Base-by-base conservation (phyloP, 1,284 basidiomycete genomes). In the Gomphus bonarii region DNA sequence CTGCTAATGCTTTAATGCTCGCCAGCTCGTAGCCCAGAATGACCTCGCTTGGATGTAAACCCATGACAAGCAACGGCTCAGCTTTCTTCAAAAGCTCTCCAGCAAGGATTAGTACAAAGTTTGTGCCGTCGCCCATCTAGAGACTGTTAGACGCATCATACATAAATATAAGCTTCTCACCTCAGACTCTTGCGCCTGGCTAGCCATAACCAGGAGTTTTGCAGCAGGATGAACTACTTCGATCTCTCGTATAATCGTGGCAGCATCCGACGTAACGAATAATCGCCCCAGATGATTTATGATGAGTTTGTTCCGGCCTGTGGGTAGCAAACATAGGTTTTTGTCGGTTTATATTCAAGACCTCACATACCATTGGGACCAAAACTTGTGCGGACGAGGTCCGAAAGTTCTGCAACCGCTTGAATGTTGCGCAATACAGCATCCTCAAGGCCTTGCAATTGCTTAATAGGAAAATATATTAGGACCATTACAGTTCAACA, bases 221-320 rank as follows among this genome's bases (percentile, higher is more conserved):
- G 94, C 97, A 5, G 95, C 95, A 0, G 97, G 97, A 71, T 99
- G 97, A 30, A 98, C 92, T 52, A 99, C 93, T 69, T 99, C 97
- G 69, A 98, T 85, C 74, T 99, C 97, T 62, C 90, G 83, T 68
- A 99, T 95, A 73, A 99, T 99, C 58, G 97, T 99, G 10, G 97
- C 97, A 8, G 97, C 95, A 80, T 99, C 97, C 51, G 92, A 97
- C 31, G 97, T 99, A 59, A 99, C 95, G 72, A 99, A 99, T 50
- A 98, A 78, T 67, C 85, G 82, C 58, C 94, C 94, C 47, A 99
- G 78, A 72, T 99, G 97, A 72, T 97, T 97, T 74, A 97, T 94
- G 66, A 97, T 75, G 60, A 97, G 84, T 72, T 97, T 97, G 73
- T 97, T 97, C 58, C 94, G 81, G 46, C 94, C 94, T 88, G 60